Evolutionary conservation across 768 basidiomycete species (phyloP).

Genomic region (Naganishia antarctica): DNA sequence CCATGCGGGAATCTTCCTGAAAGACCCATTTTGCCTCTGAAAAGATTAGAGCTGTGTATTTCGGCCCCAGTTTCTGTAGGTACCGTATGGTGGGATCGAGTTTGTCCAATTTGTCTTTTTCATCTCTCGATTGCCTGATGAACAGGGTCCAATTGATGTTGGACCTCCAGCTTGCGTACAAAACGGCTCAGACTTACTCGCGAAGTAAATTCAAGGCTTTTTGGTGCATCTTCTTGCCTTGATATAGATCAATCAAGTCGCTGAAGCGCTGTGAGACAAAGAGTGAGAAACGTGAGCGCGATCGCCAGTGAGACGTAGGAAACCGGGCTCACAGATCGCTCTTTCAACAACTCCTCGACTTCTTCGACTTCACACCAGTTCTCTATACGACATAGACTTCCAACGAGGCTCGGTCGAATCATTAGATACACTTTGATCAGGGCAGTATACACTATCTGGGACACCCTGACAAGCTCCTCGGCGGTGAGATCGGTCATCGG

Average conservation of each 20-base stretch:
- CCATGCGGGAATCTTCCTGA: conserved; percentile 65
- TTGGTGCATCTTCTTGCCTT: conserved; percentile 90
- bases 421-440: conserved; percentile 87
- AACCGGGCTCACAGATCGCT: conserved; percentile 61
- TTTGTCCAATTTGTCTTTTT: conserved; percentile 71
- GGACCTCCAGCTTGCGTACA: not conserved
- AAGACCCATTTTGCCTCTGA: conserved; percentile 80
- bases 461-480: conserved; percentile 77
- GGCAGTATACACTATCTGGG: conserved; percentile 91
- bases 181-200: conserved; percentile 59
- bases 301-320: not conserved
- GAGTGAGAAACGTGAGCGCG: conserved; percentile 1
- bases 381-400: conserved; percentile 77
- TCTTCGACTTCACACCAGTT: conserved; percentile 98
- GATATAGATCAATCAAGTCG: conserved; percentile 84
- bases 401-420: conserved; percentile 72
- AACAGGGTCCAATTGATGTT: not conserved
- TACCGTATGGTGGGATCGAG: conserved; percentile 79
- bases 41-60: conserved; percentile 76
- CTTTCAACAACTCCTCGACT: conserved; percentile 78
- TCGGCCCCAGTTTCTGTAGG: conserved; percentile 80
- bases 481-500: conserved; percentile 69
- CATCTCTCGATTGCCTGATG: conserved; percentile 69
- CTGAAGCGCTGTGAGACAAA: conserved; percentile 66
- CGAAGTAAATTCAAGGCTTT: conserved; percentile 79